Base-by-base conservation (phyloP, 2,329 filamentous ascomycete species). In the Trichoderma sp. region DNA sequence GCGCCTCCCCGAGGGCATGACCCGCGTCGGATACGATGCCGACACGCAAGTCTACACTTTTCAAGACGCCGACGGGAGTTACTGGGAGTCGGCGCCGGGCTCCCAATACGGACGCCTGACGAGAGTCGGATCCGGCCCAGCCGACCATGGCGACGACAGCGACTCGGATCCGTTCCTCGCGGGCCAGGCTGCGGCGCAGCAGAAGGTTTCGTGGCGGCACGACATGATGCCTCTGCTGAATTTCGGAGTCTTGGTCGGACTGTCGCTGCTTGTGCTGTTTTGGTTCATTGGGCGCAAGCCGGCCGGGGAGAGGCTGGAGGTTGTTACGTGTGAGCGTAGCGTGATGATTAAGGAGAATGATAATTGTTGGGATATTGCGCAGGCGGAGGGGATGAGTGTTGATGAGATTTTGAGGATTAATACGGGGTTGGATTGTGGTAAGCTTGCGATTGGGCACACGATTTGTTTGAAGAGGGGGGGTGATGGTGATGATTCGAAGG, bases 181-280 rank as follows among this genome's bases (percentile, higher is more conserved):
- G 21, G 69, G 73, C 7, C 69, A 71, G 31, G 63, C 72, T 40
- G 67, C 69, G 21, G 70, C 58, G 33, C 73, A 71, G 72, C 73
- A 71, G 72, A 79, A 75, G 49, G 77, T 78, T 37, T 84, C 86
- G 6, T 85, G 86, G 82, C 81, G 86, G 35, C 81, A 82, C 40
- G 83, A 86, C 70, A 79, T 86, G 78, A 82, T 81, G 79, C 84
- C 84, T n/a, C 78, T 89, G 72, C 79, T 89, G 74, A 88, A 88
- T 74, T 89, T 88, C 77, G 86, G 85, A 66, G 76, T 88, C 70
- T 76, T 89, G 43, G 80, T 87, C 65, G 79, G 85, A 4, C 73
- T 87, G 19, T 84, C 83, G 70, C 76, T 89, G 59, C 74, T 88
- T 40, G 75, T 82, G 21, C 73, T 88, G 55, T 82, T 84, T 70